phyloP scores from a whole-genome alignment of 192 early-diverging fungal genomes.

The Coemansia sp. region DNA sequence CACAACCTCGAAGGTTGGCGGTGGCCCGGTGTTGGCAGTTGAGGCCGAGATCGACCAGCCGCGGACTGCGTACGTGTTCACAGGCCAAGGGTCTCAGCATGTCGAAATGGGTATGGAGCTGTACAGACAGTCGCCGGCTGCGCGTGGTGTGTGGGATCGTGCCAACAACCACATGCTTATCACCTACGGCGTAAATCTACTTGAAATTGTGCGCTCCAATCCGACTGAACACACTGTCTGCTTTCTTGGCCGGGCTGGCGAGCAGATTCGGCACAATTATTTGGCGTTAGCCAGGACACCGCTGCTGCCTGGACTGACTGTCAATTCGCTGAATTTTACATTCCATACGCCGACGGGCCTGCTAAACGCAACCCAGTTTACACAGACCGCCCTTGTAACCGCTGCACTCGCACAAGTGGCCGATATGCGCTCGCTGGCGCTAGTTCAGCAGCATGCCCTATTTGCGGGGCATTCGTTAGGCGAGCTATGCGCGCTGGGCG shows the following conservation, averaged over 20 bases:
- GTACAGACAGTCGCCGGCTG: constrained; percentile 73
- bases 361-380: constrained; percentile 90
- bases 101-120: constrained; percentile 95
- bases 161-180: constrained; percentile 82
- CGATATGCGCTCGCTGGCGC: constrained; percentile 79
- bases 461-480: constrained; percentile 94
- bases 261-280: constrained; percentile 75
- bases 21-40: constrained; percentile 64
- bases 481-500: constrained; percentile 81
- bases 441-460: constrained; percentile 70
- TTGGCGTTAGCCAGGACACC: constrained; percentile 61
- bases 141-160: constrained; percentile 84
- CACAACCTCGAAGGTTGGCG: constrained; percentile 71
- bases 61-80: constrained; percentile 88
- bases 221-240: constrained; percentile 63
- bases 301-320: constrained; percentile 56
- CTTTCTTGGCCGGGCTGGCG: constrained; percentile 81
- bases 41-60: constrained; percentile 88
- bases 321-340: constrained; percentile 69
- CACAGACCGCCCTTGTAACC: constrained; percentile 78
- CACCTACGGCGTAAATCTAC: constrained; percentile 83
- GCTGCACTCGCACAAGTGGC: constrained; percentile 83
- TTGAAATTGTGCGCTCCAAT: constrained; percentile 86
- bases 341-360: constrained; percentile 77
- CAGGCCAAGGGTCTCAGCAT: constrained; percentile 94